Evolutionary conservation across 1,284 basidiomycete species (phyloP), one percentile per base, ranked within the genome.

Genomic region (Microbotryum intermedium): DNA sequence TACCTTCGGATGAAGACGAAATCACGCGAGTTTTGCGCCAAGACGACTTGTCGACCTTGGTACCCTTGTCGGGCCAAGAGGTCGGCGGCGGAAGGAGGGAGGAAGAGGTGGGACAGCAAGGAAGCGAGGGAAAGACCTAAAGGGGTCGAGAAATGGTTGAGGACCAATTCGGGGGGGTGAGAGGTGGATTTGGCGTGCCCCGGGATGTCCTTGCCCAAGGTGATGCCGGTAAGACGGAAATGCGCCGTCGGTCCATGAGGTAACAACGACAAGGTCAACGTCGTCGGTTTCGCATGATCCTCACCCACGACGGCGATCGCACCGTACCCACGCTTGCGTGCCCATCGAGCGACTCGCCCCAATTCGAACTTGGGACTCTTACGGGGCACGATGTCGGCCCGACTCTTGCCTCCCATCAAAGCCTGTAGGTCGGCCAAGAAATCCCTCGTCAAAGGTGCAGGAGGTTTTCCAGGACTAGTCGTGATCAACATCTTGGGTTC

Each of bases 21-120:
- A 77, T 99, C 95, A 58, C 95, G 83, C 74, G 97, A 93, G 72
- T 97, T 97, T 75, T 98, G 95, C 29, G 97, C 80, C 2, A 94
- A 97, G 4, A 97, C 92, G 18, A 97, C 93, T 76, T 99, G 95
- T 47, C 95, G 81, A 21, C 95, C 95, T 23, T 51, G 44, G 61
- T 55, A 68, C 25, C 66, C 66, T 58, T 68, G 67, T 2, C 50
- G 46, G 20, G 55, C 56, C 25, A 68, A 56, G 16, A 56, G 46
- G 74, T 94, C 88, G 72, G 97, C 92, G 75, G 95, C 88, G 0
- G 94, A 93, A 66, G 97, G 80, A 18, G 89, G 88, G 18, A 95
- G 95, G 78, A 98, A 98, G 25, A 94, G 81, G 1, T 89, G 89
- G 70, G 97, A 94, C 75, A 98, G 91, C 78, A 98, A 85, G 34